Evolutionary conservation across 495 filamentous ascomycete species (phyloP), one percentile per base, ranked within the genome.

Genomic region (Acidomyces sp.): DNA sequence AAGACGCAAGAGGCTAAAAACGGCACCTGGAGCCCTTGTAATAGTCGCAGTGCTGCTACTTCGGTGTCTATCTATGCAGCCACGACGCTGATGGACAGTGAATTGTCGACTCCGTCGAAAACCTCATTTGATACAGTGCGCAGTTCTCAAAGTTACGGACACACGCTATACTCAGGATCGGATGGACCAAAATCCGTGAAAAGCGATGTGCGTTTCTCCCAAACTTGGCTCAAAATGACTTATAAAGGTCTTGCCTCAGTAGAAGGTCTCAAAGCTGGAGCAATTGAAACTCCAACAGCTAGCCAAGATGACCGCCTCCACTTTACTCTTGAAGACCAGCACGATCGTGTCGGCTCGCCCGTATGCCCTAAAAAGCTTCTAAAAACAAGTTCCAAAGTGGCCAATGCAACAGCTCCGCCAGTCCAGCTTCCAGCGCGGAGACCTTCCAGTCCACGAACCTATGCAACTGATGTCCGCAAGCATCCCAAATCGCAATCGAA

Each of bases 71-170:
- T 35, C 6, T 43, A 37, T 36, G 41, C 41, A 6, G 20, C 37
- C 2, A 13, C 19, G 22, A 43, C 41, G 4, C 29, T 34, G 3
- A 29, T 43, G 19, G 31, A 37, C 4, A 17, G n/a, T 5, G 12
- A 36, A 12, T 24, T 27, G 5, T 29, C 19, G 10, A 5, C 5
- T 5, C 6, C 21, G 11, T 34, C 9, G 13, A 27, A 3, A 29
- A 43, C 41, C 9, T 43, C 41, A 7, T 2, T 43, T 10, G 22
- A 17, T 18, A 34, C 21, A 9, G 20, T 43, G 11, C 26, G 21
- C 6, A 34, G 31, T 15, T 19, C 39, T 2, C 13, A 7, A 7
- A 20, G 26, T 2, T 16, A 34, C 20, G 29, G 39, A 15, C 9
- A 19, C 10, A 34, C 29, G 4, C 3, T 42, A 4, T 42, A 34